Evolutionary conservation across 805 yeast genomes (phyloP).

Genomic region (Brettanomyces custersianus): DNA sequence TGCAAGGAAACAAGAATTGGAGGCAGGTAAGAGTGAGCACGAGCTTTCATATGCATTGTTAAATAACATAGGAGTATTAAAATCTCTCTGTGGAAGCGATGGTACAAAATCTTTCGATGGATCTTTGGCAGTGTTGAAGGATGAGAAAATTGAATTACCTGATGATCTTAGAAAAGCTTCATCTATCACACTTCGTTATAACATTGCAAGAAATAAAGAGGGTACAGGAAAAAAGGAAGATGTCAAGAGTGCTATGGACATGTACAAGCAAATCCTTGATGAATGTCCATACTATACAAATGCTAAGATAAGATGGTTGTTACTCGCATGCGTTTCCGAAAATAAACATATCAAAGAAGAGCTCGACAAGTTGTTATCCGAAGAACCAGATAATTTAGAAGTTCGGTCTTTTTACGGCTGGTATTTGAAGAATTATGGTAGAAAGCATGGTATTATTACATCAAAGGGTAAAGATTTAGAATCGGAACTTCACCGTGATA

Average conservation of each 20-base stretch:
- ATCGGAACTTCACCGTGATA: constrained; percentile 73
- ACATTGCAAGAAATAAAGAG: constrained; percentile 62
- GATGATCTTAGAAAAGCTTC: constrained; percentile 19
- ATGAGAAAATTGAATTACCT: constrained; percentile 7
- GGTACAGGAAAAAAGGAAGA: constrained; percentile 21
- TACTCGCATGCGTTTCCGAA: constrained; percentile 45
- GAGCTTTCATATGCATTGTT: constrained; percentile 50
- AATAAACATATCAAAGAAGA: constrained; percentile 43
- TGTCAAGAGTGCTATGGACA: constrained; percentile 20
- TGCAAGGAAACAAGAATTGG: constrained; percentile 39
- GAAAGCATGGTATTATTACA: constrained; percentile 35
- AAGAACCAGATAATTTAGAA: constrained; percentile 58
- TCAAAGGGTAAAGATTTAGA: constrained; percentile 46
- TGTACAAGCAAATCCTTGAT: constrained; percentile 49
- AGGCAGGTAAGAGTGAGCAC: constrained; percentile 29
- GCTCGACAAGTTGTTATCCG: constrained; percentile 43
- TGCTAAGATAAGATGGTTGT: constrained; percentile 65
- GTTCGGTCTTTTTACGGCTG: constrained; percentile 89
- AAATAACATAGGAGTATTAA: constrained; percentile 81
- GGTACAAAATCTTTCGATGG: constrained; percentile 45
- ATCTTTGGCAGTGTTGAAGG: constrained; percentile 30
- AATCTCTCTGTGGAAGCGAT: constrained; percentile 41
- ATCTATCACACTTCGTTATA: constrained; percentile 47
- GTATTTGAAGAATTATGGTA: constrained; percentile 61
- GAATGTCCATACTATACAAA: constrained; percentile 62